Percentiles rank a stretch among this genome's conserved stretches.
Evolutionary conservation across 1,139 yeast genomes (phyloP).

Genomic region (Debaryomycetaceae sp.): DNA sequence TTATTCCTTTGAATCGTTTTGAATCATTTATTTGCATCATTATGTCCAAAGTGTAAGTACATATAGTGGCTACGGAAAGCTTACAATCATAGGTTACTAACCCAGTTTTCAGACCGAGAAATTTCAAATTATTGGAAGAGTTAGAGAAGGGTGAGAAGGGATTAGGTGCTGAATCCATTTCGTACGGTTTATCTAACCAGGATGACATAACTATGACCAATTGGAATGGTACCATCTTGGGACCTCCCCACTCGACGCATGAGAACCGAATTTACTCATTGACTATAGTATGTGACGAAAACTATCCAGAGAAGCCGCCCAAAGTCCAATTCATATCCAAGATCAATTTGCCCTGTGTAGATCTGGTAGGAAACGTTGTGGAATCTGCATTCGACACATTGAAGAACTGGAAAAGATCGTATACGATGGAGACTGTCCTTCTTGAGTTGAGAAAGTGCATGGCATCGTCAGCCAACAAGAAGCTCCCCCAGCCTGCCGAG

Average conservation of each 20-base stretch:
- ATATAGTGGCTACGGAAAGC: neutral
- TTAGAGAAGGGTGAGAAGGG: constrained; percentile 98
- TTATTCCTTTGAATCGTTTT: neutral
- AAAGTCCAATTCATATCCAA: constrained; percentile 72
- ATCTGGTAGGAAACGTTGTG: constrained; percentile 64
- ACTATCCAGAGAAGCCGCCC: constrained; percentile 91
- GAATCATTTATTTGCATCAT: neutral
- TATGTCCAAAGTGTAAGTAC: constrained; percentile 36
- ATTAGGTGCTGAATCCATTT: constrained; percentile 92
- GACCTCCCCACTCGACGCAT: constrained; percentile 93
- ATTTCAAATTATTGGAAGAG: constrained; percentile 90
- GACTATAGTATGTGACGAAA: constrained; percentile 74
- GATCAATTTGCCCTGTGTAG: constrained; percentile 89
- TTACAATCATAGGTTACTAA: constrained; percentile 15
- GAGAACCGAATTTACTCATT: constrained; percentile 91
- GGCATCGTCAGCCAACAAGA: constrained; percentile 82
- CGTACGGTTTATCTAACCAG: constrained; percentile 84
- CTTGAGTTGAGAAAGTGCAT: constrained; percentile 80
- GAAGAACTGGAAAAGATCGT: constrained; percentile 80
- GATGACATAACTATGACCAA: constrained; percentile 89
- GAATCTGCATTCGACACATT: constrained; percentile 64
- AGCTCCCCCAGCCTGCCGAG: constrained; percentile 87
- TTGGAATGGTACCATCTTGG: constrained; percentile 96
- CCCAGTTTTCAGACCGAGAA: constrained; percentile 66
- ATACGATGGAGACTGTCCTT: constrained; percentile 87